A percentile compares a stretch with the other conserved stretches of the same genome.
Conservation (phyloP, 768 basidiomycete species). For the Lactifluus rugatus region DNA sequence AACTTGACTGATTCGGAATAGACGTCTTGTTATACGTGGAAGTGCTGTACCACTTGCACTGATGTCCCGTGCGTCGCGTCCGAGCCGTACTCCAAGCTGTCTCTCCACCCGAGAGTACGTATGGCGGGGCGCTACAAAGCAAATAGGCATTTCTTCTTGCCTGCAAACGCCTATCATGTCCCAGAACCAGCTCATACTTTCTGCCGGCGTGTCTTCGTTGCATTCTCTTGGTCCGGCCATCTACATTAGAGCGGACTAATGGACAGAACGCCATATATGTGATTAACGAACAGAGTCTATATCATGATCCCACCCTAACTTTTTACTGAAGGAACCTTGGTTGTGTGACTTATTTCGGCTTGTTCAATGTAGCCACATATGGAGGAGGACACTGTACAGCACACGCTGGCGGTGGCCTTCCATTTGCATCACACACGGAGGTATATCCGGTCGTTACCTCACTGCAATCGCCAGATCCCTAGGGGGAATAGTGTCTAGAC, state of each 20-base stretch:
- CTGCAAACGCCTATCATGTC: background rate
- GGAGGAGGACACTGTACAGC: background rate
- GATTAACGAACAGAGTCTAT: background rate
- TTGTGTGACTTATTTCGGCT: constrained; percentile 5
- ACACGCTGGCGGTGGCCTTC: constrained; percentile 6
- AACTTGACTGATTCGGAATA: constrained; percentile 4
- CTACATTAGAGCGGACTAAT: background rate
- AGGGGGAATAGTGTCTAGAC: constrained; percentile 9
- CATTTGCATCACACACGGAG: constrained; percentile 13
- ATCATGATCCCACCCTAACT: background rate
- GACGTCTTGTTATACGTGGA: background rate
- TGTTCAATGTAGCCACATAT: constrained; percentile 2
- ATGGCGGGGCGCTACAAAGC: background rate
- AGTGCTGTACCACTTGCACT: too few relatives aligned
- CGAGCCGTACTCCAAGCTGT: background rate
- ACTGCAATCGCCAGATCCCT: constrained; percentile 12
- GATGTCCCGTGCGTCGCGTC: background rate
- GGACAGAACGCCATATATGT: background rate
- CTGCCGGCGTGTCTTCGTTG: background rate
- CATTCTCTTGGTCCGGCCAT: background rate
- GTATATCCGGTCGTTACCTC: constrained; percentile 11
- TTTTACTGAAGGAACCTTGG: background rate
- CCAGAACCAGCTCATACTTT: background rate
- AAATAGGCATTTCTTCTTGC: background rate
- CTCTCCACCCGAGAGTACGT: background rate